These are phyloP conservation scores for Salvia rosmarinus DNA, from an alignment of 257 asterid genomes.

Conservation along the genomic window DNA sequence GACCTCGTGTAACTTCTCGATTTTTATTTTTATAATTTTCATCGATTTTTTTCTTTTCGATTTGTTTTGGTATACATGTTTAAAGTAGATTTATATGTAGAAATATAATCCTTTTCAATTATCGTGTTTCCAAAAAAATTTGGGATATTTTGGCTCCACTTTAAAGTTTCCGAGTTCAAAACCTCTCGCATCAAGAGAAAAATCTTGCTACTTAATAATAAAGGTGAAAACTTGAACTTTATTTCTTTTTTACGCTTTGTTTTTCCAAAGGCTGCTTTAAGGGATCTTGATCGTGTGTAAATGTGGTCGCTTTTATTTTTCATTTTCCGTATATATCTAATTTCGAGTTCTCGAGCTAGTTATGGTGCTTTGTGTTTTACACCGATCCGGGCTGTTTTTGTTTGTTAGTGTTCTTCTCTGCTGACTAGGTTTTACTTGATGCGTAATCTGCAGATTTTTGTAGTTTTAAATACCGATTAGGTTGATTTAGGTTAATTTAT, in stretches of 20 bases:
- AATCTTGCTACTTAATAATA: constrained; percentile 23
- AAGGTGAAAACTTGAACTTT: constrained; percentile 40
- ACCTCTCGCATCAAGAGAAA: constrained; percentile 39
- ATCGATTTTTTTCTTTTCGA: not conserved
- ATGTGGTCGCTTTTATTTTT: constrained; percentile 11
- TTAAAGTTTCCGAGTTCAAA: constrained; percentile 36
- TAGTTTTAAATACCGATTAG: not conserved
- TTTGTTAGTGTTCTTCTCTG: constrained; percentile 19
- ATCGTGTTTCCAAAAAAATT: not conserved
- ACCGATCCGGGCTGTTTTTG: constrained; percentile 37
- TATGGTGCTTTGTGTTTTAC: not conserved
- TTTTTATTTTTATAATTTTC: not conserved
- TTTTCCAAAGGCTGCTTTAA: not conserved
- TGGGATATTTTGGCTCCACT: constrained; percentile 24
- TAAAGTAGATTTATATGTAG: not conserved
- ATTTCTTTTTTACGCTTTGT: constrained; percentile 4
- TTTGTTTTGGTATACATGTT: not conserved
- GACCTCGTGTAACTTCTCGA: too few species aligned
- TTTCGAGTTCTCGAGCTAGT: constrained; percentile 5
- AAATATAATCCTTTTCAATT: not conserved
- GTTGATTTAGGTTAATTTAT: constrained; percentile 24
- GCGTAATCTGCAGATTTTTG: constrained; percentile 13
- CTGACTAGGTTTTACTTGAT: constrained; percentile 42
- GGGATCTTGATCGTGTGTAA: constrained; percentile 44
- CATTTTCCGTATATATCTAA: constrained; percentile 1